Percentiles rank a stretch among this genome's conserved stretches.
Conservation (phyloP, 176 grass and related monocot genomes). For the Oryza nivara region DNA sequence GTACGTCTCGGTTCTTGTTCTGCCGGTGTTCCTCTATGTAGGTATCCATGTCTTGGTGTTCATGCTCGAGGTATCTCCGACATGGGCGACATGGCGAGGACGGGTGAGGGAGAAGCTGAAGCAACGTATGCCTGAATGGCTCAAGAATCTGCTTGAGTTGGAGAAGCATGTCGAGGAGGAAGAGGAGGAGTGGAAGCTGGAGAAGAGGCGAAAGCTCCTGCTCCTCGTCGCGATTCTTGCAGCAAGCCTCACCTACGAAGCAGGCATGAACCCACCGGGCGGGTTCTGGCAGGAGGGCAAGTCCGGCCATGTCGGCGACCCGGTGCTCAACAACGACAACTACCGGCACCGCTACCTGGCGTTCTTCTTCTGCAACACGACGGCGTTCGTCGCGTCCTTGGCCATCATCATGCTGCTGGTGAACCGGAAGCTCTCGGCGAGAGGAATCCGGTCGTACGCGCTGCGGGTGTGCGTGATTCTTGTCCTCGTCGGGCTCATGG, state of each 20-base stretch:
- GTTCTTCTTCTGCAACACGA: conserved; percentile 60
- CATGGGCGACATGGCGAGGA: background rate
- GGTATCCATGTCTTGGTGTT: conserved; percentile 39
- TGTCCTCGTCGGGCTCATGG: conserved; percentile 50
- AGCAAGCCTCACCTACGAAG: conserved; percentile 53
- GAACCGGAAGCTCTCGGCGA: conserved; percentile 46
- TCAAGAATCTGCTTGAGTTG: conserved; percentile 34
- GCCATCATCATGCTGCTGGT: conserved; percentile 58
- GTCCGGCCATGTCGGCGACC: conserved; percentile 14
- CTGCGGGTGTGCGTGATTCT: conserved; percentile 41
- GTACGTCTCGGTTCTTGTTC: conserved; percentile 42
- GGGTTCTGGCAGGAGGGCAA: conserved; percentile 50
- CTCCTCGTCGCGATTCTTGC: conserved; percentile 45
- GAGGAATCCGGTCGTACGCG: conserved; percentile 22
- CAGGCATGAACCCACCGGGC: conserved; percentile 46
- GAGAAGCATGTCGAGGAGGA: background rate
- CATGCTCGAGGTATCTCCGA: conserved; percentile 24
- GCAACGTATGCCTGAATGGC: background rate
- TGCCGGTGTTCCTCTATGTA: conserved; percentile 38
- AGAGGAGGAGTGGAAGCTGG: background rate
- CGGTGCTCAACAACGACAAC: conserved; percentile 45
- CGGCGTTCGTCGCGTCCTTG: conserved; percentile 44
- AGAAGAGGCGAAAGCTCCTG: conserved; percentile 49
- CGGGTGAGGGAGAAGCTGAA: background rate
- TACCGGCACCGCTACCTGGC: conserved; percentile 41